These are phyloP conservation scores for Penicillium vulpinum DNA, from an alignment of 2,329 filamentous ascomycete genomes.

Conservation along the genomic window DNA sequence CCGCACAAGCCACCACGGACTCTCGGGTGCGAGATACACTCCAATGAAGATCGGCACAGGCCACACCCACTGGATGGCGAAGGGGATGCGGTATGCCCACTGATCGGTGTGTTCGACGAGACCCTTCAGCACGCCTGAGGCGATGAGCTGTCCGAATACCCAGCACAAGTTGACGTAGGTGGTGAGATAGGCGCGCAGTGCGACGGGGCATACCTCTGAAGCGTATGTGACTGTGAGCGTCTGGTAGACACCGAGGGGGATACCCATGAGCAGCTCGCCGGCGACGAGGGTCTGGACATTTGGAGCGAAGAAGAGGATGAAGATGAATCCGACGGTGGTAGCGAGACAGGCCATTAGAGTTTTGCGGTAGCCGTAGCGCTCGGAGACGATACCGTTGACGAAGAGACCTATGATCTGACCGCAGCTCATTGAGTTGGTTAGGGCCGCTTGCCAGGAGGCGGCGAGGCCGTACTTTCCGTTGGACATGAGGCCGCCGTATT, in stretches of 20 bases:
- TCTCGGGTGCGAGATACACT: constrained; percentile 33
- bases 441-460: constrained; percentile 38
- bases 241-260: constrained; percentile 41
- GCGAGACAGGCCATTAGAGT: constrained; percentile 23
- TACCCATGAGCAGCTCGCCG: constrained; percentile 42
- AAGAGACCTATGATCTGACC: constrained; percentile 33
- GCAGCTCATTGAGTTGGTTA: constrained; percentile 35
- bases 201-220: constrained; percentile 40
- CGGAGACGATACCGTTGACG: constrained; percentile 20
- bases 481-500: constrained; percentile 16
- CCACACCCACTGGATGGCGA: constrained; percentile 38
- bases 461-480: constrained; percentile 31
- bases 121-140: constrained; percentile 35
- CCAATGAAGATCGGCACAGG: constrained; percentile 24
- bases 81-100: constrained; percentile 42
- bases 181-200: constrained; percentile 35
- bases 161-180: constrained; percentile 45
- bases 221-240: constrained; percentile 41
- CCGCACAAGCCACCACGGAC: constrained; percentile 44
- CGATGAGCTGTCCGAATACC: constrained; percentile 44
- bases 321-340: constrained; percentile 31
- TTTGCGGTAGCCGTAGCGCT: constrained; percentile 20
- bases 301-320: constrained; percentile 45
- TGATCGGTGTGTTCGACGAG: constrained; percentile 30
- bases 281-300: constrained; percentile 37